Evolutionary conservation across 2,329 filamentous ascomycete genomes (phyloP), one percentile per base, ranked within the genome.

Genomic region (Aureobasidium pullulans): DNA sequence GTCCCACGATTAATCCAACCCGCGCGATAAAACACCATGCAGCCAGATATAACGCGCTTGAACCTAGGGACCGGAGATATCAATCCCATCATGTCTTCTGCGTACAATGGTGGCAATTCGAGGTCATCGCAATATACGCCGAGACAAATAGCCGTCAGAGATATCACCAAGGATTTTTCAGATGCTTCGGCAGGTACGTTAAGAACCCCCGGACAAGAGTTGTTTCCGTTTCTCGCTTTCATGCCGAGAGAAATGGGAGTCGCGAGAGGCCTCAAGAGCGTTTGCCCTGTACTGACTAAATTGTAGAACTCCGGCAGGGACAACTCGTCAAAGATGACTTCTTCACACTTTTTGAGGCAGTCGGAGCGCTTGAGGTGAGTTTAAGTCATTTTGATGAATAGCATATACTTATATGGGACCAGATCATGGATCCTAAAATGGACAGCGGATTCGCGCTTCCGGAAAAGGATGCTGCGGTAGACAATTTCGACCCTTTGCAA

Each of bases 391-490:
- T 5, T 23, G 15, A 31, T 5, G 37, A 9, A 2, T 34, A 8
- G 9, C 32, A 16, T 32, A 42, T 11, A 6, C 54, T 64, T 40
- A 64, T 16, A 36, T 36, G 8, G 15, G 48, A n/a, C 6, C 68
- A 99, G 94, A 96, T 99, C 67, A 96, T 96, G 90, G 94, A 99
- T 69, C 86, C 89, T 1, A 99, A 97, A 75, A 99, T 99, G 94
- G 94, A 99, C 73, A 96, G 90, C 69, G 94, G 94, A 31, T 91
- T 87, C 64, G 78, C 95, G 6, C 81, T 84, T 19, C 84, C 87
- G 7, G 88, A 57, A 32, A 53, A 62, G 44, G 62, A 63, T 34
- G 53, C 60, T 10, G 48, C 43, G 13, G 42, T 63, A 23, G 62
- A 63, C 50, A 59, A 62, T 9, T 96, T 93, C 72, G 87, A 96